These are phyloP conservation scores for Holtermannia corniformis DNA, from an alignment of 768 basidiomycete genomes.

Conservation along the genomic window DNA sequence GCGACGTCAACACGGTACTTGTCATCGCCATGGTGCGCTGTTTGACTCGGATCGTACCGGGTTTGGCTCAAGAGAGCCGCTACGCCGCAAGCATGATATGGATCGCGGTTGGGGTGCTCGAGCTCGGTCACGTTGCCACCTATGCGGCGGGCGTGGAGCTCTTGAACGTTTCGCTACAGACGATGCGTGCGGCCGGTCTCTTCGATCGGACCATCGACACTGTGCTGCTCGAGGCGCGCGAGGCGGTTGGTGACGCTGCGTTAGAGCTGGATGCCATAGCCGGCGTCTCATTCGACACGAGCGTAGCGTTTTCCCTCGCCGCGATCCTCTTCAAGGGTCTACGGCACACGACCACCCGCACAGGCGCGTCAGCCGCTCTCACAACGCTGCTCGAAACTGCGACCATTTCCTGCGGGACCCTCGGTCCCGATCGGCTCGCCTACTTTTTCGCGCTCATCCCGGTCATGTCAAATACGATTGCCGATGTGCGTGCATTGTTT, in stretches of 20 bases:
- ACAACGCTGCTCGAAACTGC: slow-evolving; percentile 48
- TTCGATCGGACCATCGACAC: slow-evolving; percentile 47
- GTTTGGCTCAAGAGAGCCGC: slow-evolving; percentile 57
- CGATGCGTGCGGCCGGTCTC: slow-evolving; percentile 53
- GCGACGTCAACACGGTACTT: slow-evolving; percentile 61
- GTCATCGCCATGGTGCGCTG: slow-evolving; percentile 84
- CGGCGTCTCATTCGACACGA: slow-evolving; percentile 64
- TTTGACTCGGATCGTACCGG: slow-evolving; percentile 66
- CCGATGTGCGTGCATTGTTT: slow-evolving; percentile 54
- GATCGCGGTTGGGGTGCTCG: slow-evolving; percentile 73
- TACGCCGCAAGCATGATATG: slow-evolving; percentile 69
- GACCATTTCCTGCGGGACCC: background rate
- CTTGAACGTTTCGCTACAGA: slow-evolving; percentile 56
- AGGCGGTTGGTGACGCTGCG: slow-evolving; percentile 57
- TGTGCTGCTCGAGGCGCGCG: slow-evolving; percentile 51
- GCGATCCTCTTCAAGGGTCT: slow-evolving; percentile 79
- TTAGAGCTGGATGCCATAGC: slow-evolving; percentile 63
- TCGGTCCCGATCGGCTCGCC: slow-evolving; percentile 11
- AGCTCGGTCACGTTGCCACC: slow-evolving; percentile 59
- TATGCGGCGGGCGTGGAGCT: slow-evolving; percentile 60
- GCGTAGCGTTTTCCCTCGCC: slow-evolving; percentile 72
- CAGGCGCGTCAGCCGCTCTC: slow-evolving; percentile 43
- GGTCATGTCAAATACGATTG: slow-evolving; percentile 21
- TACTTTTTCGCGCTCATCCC: slow-evolving; percentile 31
- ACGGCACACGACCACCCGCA: slow-evolving; percentile 56